phyloP scores from a whole-genome alignment of 2,329 filamentous ascomycete species.

The Fusarium torreyae region DNA sequence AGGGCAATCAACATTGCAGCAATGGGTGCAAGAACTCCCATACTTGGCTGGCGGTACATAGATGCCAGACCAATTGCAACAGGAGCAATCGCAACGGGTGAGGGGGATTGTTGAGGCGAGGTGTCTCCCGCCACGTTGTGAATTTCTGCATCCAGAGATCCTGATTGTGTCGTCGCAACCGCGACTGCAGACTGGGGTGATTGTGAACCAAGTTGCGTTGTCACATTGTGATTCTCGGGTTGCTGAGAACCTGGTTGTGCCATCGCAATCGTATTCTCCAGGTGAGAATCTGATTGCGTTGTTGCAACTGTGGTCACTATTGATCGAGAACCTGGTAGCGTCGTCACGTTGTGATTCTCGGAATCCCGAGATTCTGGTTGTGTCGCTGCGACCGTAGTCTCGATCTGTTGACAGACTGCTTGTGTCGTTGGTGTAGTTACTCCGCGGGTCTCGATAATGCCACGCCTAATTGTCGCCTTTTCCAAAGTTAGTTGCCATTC shows the following conservation, averaged over 20 bases:
- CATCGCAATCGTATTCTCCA: not conserved
- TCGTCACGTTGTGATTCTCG: slow-evolving; percentile 31
- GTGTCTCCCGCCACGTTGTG: slow-evolving; percentile 32
- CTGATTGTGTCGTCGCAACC: not conserved
- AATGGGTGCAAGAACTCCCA: slow-evolving; percentile 18
- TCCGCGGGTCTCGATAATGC: slow-evolving; percentile 11
- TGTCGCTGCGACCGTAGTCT: not conserved
- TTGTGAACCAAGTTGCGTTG: not conserved
- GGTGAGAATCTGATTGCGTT: not conserved
- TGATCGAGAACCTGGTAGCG: not conserved
- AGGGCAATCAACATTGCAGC: slow-evolving; percentile 22
- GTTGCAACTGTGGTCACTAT: not conserved
- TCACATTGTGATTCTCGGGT: slow-evolving; percentile 11
- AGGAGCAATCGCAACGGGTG: slow-evolving; percentile 1
- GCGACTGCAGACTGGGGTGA: not conserved
- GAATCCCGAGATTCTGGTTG: slow-evolving; percentile 19
- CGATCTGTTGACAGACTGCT: not conserved
- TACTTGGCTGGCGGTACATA: slow-evolving; percentile 1
- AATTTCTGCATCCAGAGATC: slow-evolving; percentile 26
- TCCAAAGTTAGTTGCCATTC: slow-evolving; percentile 42
- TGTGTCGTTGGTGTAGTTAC: slow-evolving; percentile 2
- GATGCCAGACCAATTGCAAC: slow-evolving; percentile 13
- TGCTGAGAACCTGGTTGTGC: slow-evolving; percentile 9
- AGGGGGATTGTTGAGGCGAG: slow-evolving; percentile 17
- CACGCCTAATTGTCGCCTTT: slow-evolving; percentile 43